These are phyloP conservation scores for Ganoderma resinaceum DNA, from an alignment of 1,284 basidiomycete species.

Conservation along the genomic window DNA sequence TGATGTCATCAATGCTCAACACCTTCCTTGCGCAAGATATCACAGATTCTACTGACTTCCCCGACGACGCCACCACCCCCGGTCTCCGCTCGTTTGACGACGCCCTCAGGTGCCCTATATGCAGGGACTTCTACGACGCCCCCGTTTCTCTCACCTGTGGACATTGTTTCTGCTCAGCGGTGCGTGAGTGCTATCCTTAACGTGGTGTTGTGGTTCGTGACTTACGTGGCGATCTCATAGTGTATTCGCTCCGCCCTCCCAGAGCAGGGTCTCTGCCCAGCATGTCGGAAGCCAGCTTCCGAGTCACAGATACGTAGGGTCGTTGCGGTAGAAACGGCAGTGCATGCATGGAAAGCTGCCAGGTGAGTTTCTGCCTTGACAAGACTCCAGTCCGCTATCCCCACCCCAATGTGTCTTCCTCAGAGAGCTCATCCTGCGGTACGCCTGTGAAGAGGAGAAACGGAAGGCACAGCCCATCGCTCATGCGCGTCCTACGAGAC, in stretches of 20 bases:
- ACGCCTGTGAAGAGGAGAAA: slow-evolving; percentile 21
- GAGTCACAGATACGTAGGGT: slow-evolving; percentile 70
- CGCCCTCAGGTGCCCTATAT: slow-evolving; percentile 73
- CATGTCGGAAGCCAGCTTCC: slow-evolving; percentile 60
- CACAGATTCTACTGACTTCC: slow-evolving; percentile 74
- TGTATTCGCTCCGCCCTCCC: slow-evolving; percentile 67
- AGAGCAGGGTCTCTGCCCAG: slow-evolving; percentile 68
- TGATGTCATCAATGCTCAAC: slow-evolving; percentile 17
- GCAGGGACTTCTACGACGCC: slow-evolving; percentile 71
- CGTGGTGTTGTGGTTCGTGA: neutral
- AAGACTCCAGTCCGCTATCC: neutral
- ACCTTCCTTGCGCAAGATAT: slow-evolving; percentile 44
- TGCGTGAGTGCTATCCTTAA: slow-evolving; percentile 44
- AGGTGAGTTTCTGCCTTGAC: slow-evolving; percentile 52
- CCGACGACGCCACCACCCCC: slow-evolving; percentile 47
- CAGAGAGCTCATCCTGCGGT: slow-evolving; percentile 28
- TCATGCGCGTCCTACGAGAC: neutral
- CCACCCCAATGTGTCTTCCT: neutral
- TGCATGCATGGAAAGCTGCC: slow-evolving; percentile 66
- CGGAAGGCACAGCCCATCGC: slow-evolving; percentile 10
- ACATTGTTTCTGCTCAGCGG: slow-evolving; percentile 80
- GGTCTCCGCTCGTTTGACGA: slow-evolving; percentile 68
- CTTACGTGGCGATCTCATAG: slow-evolving; percentile 42
- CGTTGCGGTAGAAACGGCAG: slow-evolving; percentile 62
- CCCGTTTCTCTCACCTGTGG: slow-evolving; percentile 76